Evolutionary conservation across 768 basidiomycete species (phyloP).

Genomic region (Cubamyces sp.): DNA sequence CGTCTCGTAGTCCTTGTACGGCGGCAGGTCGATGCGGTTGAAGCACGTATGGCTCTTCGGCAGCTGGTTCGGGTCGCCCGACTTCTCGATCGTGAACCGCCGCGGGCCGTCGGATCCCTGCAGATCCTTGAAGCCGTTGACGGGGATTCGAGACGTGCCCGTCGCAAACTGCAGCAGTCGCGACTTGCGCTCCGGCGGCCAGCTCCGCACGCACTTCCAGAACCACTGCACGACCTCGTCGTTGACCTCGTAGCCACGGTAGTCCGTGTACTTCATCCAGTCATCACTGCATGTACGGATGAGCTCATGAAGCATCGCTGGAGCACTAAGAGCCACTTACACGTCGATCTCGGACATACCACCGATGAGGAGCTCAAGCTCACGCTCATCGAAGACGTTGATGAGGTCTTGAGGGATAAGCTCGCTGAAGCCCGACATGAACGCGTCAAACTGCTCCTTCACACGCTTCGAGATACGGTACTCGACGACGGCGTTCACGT

Average conservation of each 20-base stretch:
- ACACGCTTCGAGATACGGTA: constrained; percentile 98
- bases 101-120: constrained; percentile 98
- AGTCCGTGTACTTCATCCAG: constrained; percentile 99
- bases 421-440: constrained; percentile 99
- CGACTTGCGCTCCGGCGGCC: constrained; percentile 98
- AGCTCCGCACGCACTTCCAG: constrained; percentile 98
- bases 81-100: constrained; percentile 98
- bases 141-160: constrained; percentile 95
- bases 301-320: not conserved
- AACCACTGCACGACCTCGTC: constrained; percentile 99
- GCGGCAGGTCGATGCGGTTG: constrained; percentile 96
- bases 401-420: constrained; percentile 97
- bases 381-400: constrained; percentile 98
- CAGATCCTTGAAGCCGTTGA: constrained; percentile 98
- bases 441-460: constrained; percentile 98
- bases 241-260: constrained; percentile 93
- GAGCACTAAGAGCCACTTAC: constrained; percentile 50
- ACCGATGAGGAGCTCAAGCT: constrained; percentile 95
- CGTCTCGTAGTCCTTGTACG: constrained; percentile 94
- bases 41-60: constrained; percentile 98
- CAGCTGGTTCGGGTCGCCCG: constrained; percentile 93
- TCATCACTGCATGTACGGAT: constrained; percentile 64
- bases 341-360: constrained; percentile 99
- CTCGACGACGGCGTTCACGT: constrained; percentile 91
- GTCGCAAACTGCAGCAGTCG: constrained; percentile 96